Conservation (phyloP, 2,329 filamentous ascomycete species). For the Aquanectria penicillioides region DNA sequence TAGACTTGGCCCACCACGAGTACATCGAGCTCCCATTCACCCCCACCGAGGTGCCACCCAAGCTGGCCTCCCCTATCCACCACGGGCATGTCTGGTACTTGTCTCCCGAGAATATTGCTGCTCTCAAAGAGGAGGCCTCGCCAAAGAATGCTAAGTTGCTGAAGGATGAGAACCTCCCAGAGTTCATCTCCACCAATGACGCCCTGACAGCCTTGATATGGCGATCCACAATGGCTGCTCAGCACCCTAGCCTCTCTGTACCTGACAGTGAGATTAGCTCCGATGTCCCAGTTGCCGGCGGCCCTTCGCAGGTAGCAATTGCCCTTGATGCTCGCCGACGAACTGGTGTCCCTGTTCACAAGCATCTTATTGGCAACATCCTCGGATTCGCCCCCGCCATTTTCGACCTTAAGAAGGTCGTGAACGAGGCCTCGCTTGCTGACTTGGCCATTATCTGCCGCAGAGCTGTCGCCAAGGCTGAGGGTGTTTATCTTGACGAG, state of each 20-base stretch:
- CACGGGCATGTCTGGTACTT: slow-evolving; percentile 20
- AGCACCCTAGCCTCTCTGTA: slow-evolving; percentile 9
- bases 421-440: slow-evolving; percentile 21
- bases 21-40: slow-evolving; percentile 25
- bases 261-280: background rate
- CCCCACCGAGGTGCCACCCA: slow-evolving; percentile 18
- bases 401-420: slow-evolving; percentile 17
- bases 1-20: slow-evolving; percentile 12
- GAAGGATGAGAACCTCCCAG: slow-evolving; percentile 15
- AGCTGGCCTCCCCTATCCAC: slow-evolving; percentile 17
- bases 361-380: slow-evolving; percentile 23
- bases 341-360: slow-evolving; percentile 16
- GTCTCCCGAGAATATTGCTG: slow-evolving; percentile 14
- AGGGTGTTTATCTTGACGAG: slow-evolving; percentile 14
- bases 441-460: slow-evolving; percentile 20
- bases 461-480: slow-evolving; percentile 13
- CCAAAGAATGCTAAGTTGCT: slow-evolving; percentile 21
- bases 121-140: slow-evolving; percentile 18
- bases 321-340: slow-evolving; percentile 24
- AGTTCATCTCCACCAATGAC: slow-evolving; percentile 22
- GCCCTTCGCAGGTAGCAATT: slow-evolving; percentile 16
- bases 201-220: slow-evolving; percentile 24
- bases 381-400: slow-evolving; percentile 23
- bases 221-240: slow-evolving; percentile 21
- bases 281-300: slow-evolving; percentile 1